Conservation (phyloP, 2,329 filamentous ascomycete genomes). For the Zopfia rhizophila region DNA sequence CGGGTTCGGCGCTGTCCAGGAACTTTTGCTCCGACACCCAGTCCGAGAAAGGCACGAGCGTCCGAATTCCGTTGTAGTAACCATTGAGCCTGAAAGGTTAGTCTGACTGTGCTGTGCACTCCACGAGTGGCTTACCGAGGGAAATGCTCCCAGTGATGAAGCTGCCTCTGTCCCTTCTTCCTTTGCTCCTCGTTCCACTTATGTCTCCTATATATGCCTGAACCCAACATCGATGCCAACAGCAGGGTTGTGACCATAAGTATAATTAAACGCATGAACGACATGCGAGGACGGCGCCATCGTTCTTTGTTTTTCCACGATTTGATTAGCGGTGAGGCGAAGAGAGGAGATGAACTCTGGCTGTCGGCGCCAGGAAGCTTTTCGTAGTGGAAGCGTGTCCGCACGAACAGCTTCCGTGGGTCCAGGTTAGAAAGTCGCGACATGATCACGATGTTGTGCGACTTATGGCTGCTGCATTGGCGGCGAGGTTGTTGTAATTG, state of each 20-base stretch:
- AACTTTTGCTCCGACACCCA: constrained; percentile 57
- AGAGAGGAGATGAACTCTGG: constrained; percentile 53
- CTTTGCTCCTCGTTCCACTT: constrained; percentile 46
- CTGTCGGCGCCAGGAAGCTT: constrained; percentile 56
- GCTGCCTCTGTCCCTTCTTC: constrained; percentile 43
- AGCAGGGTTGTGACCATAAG: constrained; percentile 54
- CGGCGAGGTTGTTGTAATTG: constrained; percentile 26
- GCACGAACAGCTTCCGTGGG: constrained; percentile 57
- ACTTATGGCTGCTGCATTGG: constrained; percentile 5
- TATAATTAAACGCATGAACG: constrained; percentile 54
- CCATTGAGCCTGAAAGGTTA: constrained; percentile 53
- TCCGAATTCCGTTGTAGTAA: constrained; percentile 61
- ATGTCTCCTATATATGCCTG: constrained; percentile 53
- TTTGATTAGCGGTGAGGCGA: constrained; percentile 46
- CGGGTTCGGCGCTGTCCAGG: constrained; percentile 53
- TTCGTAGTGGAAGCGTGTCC: constrained; percentile 58
- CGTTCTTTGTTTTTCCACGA: constrained; percentile 49
- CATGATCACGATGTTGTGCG: constrained; percentile 32
- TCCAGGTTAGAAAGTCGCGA: constrained; percentile 55
- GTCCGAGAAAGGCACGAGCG: constrained; percentile 55
- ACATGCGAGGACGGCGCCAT: constrained; percentile 55
- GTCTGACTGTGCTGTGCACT: constrained; percentile 1
- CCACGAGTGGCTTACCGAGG: constrained; percentile 44
- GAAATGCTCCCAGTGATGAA: constrained; percentile 59
- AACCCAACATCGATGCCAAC: constrained; percentile 54